Conservation (phyloP, 768 basidiomycete genomes). For the Mycena olivaceomarginata region DNA sequence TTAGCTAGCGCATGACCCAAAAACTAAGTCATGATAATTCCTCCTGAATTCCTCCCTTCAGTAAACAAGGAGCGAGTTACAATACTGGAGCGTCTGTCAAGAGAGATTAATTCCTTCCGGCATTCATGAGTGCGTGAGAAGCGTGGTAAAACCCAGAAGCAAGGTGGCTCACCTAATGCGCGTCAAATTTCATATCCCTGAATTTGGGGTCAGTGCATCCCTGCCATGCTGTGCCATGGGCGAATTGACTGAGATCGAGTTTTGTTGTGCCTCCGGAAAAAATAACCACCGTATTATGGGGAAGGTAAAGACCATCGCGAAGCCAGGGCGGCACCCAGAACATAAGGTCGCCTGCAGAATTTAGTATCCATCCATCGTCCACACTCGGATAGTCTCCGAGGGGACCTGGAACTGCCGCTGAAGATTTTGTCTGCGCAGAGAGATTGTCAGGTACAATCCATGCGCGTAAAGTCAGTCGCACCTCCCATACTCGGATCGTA, state of each 20-base stretch:
- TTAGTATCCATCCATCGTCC: not conserved
- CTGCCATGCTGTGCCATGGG: not conserved
- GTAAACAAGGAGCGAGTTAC: no score
- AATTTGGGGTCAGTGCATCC: constrained; percentile 3
- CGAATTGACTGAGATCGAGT: not conserved
- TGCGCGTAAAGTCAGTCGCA: not conserved
- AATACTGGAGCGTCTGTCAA: no score
- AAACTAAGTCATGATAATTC: no score
- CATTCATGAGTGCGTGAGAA: no score
- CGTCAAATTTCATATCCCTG: not conserved
- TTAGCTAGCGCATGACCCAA: no score
- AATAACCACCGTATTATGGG: not conserved
- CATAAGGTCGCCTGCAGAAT: not conserved
- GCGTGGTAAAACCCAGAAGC: no score
- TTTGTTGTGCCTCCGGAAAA: not conserved
- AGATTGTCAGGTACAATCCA: not conserved
- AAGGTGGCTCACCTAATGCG: no score
- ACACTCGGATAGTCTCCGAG: not conserved
- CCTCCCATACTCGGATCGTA: not conserved
- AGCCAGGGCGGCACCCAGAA: not conserved
- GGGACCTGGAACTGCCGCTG: not conserved
- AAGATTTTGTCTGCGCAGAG: not conserved
- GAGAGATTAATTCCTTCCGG: no score
- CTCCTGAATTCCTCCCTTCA: no score
- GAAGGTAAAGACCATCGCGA: not conserved